Evolutionary conservation across 1,284 basidiomycete genomes (phyloP).

Genomic region (Phellinidium pouzarii): DNA sequence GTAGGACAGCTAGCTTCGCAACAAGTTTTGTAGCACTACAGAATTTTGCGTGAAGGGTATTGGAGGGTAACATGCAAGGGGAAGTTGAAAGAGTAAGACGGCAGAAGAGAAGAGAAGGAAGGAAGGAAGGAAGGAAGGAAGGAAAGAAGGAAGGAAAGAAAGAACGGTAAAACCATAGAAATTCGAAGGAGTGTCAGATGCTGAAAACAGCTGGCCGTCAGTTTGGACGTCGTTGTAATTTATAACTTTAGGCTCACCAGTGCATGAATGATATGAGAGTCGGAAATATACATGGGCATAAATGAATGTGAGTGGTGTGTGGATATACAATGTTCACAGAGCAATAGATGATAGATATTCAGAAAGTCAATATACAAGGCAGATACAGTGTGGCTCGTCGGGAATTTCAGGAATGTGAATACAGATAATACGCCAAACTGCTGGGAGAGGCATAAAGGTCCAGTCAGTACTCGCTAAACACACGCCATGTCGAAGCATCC

Average conservation of each 20-base stretch:
- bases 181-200: slow-evolving; percentile 11
- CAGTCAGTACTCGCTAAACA: not conserved
- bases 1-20: too few species aligned
- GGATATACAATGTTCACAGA: not conserved
- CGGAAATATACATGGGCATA: slow-evolving; percentile 5
- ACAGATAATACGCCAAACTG: slow-evolving; percentile 1
- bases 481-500: not conserved
- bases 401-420: not conserved
- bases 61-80: slow-evolving; percentile 12
- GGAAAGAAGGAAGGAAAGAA: not conserved
- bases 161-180: not conserved
- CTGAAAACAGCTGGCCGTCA: slow-evolving; percentile 7
- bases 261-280: not conserved
- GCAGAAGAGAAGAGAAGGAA: not conserved
- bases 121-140: not conserved
- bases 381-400: not conserved
- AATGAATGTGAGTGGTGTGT: slow-evolving; percentile 2
- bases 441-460: not conserved
- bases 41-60: slow-evolving; percentile 7
- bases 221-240: not conserved
- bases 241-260: not conserved
- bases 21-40: slow-evolving; percentile 10
- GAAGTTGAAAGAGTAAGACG: not conserved
- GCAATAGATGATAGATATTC: not conserved
- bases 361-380: not conserved